phyloP scores from a whole-genome alignment of 202 grass and related monocot genomes.

The Digitaria exilis region DNA sequence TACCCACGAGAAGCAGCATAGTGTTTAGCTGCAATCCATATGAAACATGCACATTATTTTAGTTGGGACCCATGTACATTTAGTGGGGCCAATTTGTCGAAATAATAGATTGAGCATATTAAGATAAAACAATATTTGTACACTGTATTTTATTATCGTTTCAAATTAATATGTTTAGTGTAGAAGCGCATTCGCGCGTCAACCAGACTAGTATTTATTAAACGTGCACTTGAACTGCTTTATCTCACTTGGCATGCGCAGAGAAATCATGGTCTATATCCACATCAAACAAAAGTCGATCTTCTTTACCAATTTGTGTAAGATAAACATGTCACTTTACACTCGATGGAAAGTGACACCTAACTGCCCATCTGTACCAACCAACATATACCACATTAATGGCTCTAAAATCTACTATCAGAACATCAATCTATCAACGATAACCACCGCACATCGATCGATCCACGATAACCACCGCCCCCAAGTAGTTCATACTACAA shows the following conservation, averaged over 20 bases:
- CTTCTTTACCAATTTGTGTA: not conserved
- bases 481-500: conserved; percentile 10
- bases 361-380: not conserved
- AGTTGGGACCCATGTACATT: too few relatives aligned
- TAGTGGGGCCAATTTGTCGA: too few relatives aligned
- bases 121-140: too few relatives aligned
- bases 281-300: not conserved
- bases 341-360: not conserved
- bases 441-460: conserved; percentile 18
- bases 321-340: not conserved
- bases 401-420: not conserved
- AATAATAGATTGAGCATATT: too few relatives aligned
- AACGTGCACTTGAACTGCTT: not conserved
- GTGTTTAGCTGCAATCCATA: too few relatives aligned
- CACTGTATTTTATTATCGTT: too few relatives aligned
- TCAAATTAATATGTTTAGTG: too few relatives aligned
- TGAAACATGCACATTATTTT: too few relatives aligned
- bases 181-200: too few relatives aligned
- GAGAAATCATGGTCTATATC: not conserved
- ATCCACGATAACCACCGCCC: conserved; percentile 16
- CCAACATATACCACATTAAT: not conserved
- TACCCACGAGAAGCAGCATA: too few relatives aligned
- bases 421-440: not conserved
- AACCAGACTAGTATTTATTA: too few relatives aligned
- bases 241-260: not conserved